These are phyloP conservation scores for Psilocybe cubensis DNA, from an alignment of 768 basidiomycete genomes.

Conservation along the genomic window DNA sequence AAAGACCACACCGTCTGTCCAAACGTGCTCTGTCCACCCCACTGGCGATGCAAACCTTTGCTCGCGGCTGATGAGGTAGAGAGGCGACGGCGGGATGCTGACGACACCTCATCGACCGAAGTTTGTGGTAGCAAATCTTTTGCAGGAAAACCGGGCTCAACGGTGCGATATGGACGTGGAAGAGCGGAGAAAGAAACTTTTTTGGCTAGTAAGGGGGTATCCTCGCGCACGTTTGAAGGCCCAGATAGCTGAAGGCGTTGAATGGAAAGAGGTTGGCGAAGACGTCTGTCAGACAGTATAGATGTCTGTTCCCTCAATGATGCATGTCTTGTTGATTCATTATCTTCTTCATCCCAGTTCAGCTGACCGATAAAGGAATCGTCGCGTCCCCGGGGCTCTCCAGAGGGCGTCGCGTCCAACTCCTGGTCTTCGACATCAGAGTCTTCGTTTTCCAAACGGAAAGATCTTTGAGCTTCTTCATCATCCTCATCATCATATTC, in stretches of 20 bases:
- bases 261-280: not conserved
- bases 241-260: not conserved
- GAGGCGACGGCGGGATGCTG: constrained; percentile 30
- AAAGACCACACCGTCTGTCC: constrained; percentile 63
- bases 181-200: constrained; percentile 37
- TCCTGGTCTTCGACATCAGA: constrained; percentile 22
- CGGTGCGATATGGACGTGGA: constrained; percentile 10
- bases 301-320: constrained; percentile 3
- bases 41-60: constrained; percentile 32
- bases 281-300: not conserved
- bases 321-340: constrained; percentile 11
- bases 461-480: constrained; percentile 24
- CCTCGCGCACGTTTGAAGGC: constrained; percentile 21
- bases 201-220: constrained; percentile 45
- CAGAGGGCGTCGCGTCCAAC: constrained; percentile 2
- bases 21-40: constrained; percentile 67
- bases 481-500: constrained; percentile 39
- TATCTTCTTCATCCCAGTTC: constrained; percentile 38
- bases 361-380: constrained; percentile 32
- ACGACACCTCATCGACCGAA: not conserved
- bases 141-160: not conserved
- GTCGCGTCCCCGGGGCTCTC: constrained; percentile 15
- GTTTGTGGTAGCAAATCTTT: constrained; percentile 1
- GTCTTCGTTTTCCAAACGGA: constrained; percentile 25
- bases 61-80: constrained; percentile 36